These are phyloP conservation scores for Pestalotiopsis sp. DNA, from an alignment of 2,329 filamentous ascomycete genomes.

Conservation along the genomic window DNA sequence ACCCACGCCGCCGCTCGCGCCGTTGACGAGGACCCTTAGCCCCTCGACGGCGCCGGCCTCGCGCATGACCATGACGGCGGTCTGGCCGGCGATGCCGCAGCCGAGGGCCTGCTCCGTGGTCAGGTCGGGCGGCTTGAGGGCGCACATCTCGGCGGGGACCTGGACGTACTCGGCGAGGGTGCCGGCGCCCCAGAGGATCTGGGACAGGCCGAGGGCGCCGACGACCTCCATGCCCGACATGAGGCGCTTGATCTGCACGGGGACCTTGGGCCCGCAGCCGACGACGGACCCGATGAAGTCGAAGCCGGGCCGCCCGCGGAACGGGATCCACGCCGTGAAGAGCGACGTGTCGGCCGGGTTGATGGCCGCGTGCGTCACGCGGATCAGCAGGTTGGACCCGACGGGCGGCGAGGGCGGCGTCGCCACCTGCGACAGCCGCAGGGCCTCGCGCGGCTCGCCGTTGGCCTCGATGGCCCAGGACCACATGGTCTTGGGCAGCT, in stretches of 20 bases:
- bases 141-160: conserved; percentile 13
- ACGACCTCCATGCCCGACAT: conserved; percentile 12
- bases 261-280: conserved; percentile 4
- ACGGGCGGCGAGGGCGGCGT: conserved; percentile 7
- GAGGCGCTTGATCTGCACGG: conserved; percentile 6
- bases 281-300: conserved; percentile 17
- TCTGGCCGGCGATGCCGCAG: conserved; percentile 16
- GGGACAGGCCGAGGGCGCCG: conserved; percentile 15
- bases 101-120: conserved; percentile 2
- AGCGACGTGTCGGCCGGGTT: conserved; percentile 17
- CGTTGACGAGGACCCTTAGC: conserved; percentile 15
- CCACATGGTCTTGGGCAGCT: conserved; percentile 15
- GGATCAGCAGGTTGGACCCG: conserved; percentile 15
- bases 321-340: conserved; percentile 16
- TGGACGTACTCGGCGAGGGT: conserved; percentile 14
- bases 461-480: conserved; percentile 11
- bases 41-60: conserved; percentile 7
- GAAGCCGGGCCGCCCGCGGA: conserved; percentile 15
- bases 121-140: conserved; percentile 4
- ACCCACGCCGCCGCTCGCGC: conserved; percentile 17
- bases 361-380: conserved; percentile 17
- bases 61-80: conserved; percentile 13
- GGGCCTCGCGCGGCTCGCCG: conserved; percentile 13
- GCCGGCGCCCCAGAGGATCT: conserved; percentile 15
- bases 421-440: conserved; percentile 5